These are phyloP conservation scores for Arthrobotrys musiformis DNA, from an alignment of 2,329 filamentous ascomycete species.

Conservation along the genomic window DNA sequence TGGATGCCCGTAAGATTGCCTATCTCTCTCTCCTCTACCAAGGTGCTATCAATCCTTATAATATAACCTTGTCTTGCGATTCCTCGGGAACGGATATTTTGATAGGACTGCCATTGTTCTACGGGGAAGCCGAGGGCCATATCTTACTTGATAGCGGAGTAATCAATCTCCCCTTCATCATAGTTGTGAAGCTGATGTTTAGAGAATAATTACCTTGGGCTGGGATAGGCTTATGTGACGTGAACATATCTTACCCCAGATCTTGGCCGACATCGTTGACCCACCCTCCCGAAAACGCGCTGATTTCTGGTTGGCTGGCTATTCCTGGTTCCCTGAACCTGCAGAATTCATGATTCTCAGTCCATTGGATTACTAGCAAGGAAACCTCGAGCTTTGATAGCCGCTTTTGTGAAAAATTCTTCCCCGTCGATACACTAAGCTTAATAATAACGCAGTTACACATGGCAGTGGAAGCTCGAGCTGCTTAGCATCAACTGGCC, in stretches of 20 bases:
- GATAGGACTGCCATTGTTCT: neutral
- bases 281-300: slow-evolving; percentile 41
- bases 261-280: slow-evolving; percentile 48
- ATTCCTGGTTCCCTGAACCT: slow-evolving; percentile 12
- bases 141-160: neutral
- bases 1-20: slow-evolving; percentile 19
- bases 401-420: neutral
- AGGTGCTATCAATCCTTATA: neutral
- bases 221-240: slow-evolving; percentile 2
- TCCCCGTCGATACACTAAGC: neutral
- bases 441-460: slow-evolving; percentile 42
- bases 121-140: neutral
- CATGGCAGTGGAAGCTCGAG: slow-evolving; percentile 1
- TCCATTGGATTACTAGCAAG: slow-evolving; percentile 5
- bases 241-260: slow-evolving; percentile 46
- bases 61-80: neutral
- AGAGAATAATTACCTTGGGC: neutral
- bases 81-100: neutral
- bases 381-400: neutral
- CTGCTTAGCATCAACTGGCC: slow-evolving; percentile 18
- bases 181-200: no score
- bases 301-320: slow-evolving; percentile 10
- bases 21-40: slow-evolving; percentile 26
- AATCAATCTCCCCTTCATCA: neutral
- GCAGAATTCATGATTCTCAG: slow-evolving; percentile 16